Evolutionary conservation across 805 yeast species (phyloP).

Genomic region (Candida orba): DNA sequence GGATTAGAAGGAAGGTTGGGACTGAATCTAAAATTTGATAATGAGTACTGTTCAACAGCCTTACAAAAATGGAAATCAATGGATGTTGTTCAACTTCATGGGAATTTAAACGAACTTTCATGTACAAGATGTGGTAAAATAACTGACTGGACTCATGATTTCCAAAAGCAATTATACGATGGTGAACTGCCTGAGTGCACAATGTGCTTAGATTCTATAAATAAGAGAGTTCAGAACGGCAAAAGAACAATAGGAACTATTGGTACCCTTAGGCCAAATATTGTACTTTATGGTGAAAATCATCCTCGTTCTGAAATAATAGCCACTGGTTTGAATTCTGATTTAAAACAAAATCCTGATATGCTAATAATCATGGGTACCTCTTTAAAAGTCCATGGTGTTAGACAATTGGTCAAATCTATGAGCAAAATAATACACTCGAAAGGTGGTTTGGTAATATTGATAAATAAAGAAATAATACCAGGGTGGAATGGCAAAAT

Average conservation of each 20-base stretch:
- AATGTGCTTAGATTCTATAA: conserved; percentile 49
- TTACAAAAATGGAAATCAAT: conserved; percentile 46
- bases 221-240: conserved; percentile 55
- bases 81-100: conserved; percentile 87
- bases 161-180: conserved; percentile 37
- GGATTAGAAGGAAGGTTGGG: conserved; percentile 69
- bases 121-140: conserved; percentile 65
- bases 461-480: conserved; percentile 64
- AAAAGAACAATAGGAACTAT: conserved; percentile 64
- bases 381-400: conserved; percentile 85
- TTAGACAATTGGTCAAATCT: conserved; percentile 64
- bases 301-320: conserved; percentile 84
- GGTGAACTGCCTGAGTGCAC: conserved; percentile 79
- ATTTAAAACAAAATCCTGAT: conserved; percentile 65
- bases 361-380: conserved; percentile 87
- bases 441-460: conserved; percentile 70
- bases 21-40: conserved; percentile 48
- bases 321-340: conserved; percentile 60
- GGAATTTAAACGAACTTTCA: conserved; percentile 67
- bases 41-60: conserved; percentile 15
- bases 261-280: conserved; percentile 81
- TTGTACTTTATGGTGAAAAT: conserved; percentile 88
- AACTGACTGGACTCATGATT: conserved; percentile 55
- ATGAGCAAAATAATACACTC: conserved; percentile 66
- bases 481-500: conserved; percentile 64